Evolutionary conservation across 2,329 filamentous ascomycete genomes (phyloP), one percentile per base, ranked within the genome.

Genomic region (Dendrostoma leiphaemia): DNA sequence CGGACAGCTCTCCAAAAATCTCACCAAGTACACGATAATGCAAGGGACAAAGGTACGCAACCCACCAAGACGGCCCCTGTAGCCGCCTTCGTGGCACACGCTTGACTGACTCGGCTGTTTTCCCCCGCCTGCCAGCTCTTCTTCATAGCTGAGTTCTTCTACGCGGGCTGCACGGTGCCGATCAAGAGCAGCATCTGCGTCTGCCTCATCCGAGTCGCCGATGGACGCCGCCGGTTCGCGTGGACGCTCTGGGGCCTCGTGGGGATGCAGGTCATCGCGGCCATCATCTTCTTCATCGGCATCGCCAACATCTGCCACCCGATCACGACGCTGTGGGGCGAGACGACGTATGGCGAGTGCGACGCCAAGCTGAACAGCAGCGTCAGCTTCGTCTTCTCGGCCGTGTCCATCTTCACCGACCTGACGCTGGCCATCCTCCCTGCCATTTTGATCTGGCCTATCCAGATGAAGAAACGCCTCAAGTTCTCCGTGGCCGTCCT

Each of bases 401-500:
- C 65, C 44, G 59, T 74, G 38, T 72, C 71, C 43, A 68, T 70
- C 23, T 13, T 65, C 10, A 71, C 69, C 2, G 68, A 72, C 58
- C 64, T 63, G 58, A 53, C 64, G 47, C 63, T 72, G 37, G 67
- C 67, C 23, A 61, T 70, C 15, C 67, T 76, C 6, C 74, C 74
- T 2, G 65, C 69, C 5, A 62, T 69, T 31, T 58, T 76, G 23
- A 62, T 77, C 43, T 69, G 67, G 61, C 68, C 74, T 15, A 69
- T 75, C 24, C 71, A 75, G 31, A 70, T 78, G 59, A 72, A 75
- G 54, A 62, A 63, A 19, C 65, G 67, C n/a, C 69, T 72, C 23
- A 78, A 78, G 59, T 60, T 74, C n/a, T 75, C 73, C 0, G 73
- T 78, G 2, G 66, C 69, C 29, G 60, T 74, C 1, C 69, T 78